These are phyloP conservation scores for Aspergillus unguis DNA, from an alignment of 2,329 filamentous ascomycete species.

Conservation along the genomic window DNA sequence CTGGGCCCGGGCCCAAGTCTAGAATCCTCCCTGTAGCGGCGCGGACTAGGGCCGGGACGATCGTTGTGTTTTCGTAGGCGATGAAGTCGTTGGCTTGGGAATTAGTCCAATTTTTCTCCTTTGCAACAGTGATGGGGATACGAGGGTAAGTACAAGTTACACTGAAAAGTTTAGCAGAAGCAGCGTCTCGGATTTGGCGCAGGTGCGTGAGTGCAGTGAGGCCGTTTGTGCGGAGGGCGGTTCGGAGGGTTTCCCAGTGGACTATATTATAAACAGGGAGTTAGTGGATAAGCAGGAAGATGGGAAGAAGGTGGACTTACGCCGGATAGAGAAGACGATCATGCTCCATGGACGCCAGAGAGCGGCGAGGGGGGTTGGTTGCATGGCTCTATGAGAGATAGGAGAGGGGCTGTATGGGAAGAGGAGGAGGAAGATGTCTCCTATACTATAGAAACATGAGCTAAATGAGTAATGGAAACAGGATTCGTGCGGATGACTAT, in stretches of 20 bases:
- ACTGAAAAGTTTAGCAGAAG: conserved; percentile 18
- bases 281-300: not conserved
- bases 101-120: not conserved
- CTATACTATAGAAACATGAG: too few relatives aligned
- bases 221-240: conserved; percentile 18
- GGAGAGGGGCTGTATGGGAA: too few relatives aligned
- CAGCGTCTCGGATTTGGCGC: conserved; percentile 18
- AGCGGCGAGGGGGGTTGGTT: conserved; percentile 10
- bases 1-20: conserved; percentile 46
- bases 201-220: conserved; percentile 12
- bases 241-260: conserved; percentile 17
- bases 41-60: conserved; percentile 30
- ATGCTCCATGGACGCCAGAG: conserved; percentile 15
- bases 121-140: not conserved
- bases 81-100: conserved; percentile 21
- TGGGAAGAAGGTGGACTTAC: not conserved
- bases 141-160: conserved; percentile 14
- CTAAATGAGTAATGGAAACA: too few relatives aligned
- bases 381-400: too few relatives aligned
- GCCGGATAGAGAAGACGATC: conserved; percentile 18
- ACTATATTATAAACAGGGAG: conserved; percentile 8
- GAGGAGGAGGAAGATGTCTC: too few relatives aligned
- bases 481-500: too few relatives aligned
- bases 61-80: conserved; percentile 34
- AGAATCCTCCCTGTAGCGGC: conserved; percentile 38